Base-by-base conservation (phyloP, 2,329 filamentous ascomycete genomes). In the Trichoderma sp. region DNA sequence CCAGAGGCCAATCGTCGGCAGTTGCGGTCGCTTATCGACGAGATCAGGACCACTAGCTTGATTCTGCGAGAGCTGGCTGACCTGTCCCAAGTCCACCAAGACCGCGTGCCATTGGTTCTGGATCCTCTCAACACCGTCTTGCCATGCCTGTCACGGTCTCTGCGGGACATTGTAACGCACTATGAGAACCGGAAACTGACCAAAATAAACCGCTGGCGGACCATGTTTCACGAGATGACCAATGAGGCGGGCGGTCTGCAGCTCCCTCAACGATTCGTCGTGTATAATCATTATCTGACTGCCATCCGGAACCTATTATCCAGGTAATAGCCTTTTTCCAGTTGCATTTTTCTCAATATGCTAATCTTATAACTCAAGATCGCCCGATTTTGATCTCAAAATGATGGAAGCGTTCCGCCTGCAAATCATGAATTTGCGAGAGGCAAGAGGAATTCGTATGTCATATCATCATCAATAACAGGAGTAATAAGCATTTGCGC, bases 71-170 rank as follows among this genome's bases (percentile, higher is more conserved):
- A 87, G 64, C 78, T 90, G 19, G 84, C 84, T 57, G 86, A 89
- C 70, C 80, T 84, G 47, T 85, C 85, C 29, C 84, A 86, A 62
- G 77, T 86, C 31, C 83, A 89, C 73, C 77, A 81, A 63, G 75
- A 79, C 29, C 83, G 86, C 21, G 79, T 88, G 7, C 82, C 83
- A 0, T 77, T 86, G 19, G 81, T 89, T 31, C 76, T 86, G 40
- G 83, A 87, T 73, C 84, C 89, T 73, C 82, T 90, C 58, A 83
- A 86, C 68, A 80, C 88, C 69, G 73, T 89, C 19, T 79, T 90
- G 2, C 87, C 87, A 0, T 88, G 86, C 68, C 78, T 89, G 21
- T 81, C 80, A 64, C 82, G 80, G 68, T 85, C 84, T 0, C 76
- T 90, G 19, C 76, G 81, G 53, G 86, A 89, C 70, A 89, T 90